phyloP scores from a whole-genome alignment of 306 rosid genomes.

The Spatholobus suberectus region DNA sequence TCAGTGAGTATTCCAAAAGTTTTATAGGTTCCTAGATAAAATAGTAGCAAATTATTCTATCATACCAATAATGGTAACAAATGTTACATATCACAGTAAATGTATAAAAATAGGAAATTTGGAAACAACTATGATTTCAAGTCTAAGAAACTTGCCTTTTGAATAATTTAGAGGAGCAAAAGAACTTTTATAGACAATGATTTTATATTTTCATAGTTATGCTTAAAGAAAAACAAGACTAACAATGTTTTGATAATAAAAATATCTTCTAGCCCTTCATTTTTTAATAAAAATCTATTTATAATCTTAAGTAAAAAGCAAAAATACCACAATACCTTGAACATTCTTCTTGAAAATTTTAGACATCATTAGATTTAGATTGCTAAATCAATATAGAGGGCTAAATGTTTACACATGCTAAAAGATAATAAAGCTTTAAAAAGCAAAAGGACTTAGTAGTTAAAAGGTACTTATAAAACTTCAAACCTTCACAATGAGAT shows the following conservation, averaged over 20 bases:
- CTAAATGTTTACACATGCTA: not conserved
- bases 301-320: no score
- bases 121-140: no score
- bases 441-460: not conserved
- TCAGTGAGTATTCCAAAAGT: conserved; percentile 74
- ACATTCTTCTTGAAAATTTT: not conserved
- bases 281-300: no score
- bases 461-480: not conserved
- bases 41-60: not conserved
- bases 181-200: not conserved
- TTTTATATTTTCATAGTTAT: not conserved
- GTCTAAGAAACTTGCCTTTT: not conserved
- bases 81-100: not conserved
- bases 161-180: no score
- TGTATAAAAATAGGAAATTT: not conserved
- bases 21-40: conserved; percentile 66
- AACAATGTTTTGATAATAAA: no score
- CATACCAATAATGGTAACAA: not conserved
- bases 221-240: no score
- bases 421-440: not conserved
- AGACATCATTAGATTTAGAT: no score
- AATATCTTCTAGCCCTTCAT: no score
- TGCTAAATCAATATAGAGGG: no score
- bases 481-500: conserved; percentile 72
- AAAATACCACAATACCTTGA: no score